Conservation (phyloP, 208 protist genomes). For the Strigomonas culicis region DNA sequence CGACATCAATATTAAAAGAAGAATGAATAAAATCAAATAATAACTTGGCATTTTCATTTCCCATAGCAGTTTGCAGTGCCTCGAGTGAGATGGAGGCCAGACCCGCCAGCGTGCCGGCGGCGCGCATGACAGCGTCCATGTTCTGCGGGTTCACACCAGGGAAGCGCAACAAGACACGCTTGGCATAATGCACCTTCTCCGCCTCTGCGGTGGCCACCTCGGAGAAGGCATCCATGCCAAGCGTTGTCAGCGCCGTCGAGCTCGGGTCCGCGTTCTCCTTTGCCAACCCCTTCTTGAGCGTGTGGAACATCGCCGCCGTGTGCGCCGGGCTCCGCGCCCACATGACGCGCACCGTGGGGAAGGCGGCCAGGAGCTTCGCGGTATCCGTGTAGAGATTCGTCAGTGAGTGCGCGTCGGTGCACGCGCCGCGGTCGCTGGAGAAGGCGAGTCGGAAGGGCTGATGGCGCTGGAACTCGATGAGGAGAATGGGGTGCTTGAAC, state of each 20-base stretch:
- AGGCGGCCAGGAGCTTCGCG: constrained; percentile 48
- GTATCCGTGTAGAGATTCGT: constrained; percentile 47
- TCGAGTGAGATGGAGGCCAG: constrained; percentile 63
- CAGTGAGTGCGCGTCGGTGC: background rate
- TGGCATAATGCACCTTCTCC: constrained; percentile 59
- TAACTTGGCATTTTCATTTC: constrained; percentile 30
- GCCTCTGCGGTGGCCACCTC: constrained; percentile 18
- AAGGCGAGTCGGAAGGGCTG: constrained; percentile 50
- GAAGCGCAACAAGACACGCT: constrained; percentile 67
- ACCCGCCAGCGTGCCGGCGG: constrained; percentile 68
- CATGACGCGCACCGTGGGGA: constrained; percentile 57
- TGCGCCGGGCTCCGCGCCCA: constrained; percentile 77
- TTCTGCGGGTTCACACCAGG: constrained; percentile 71
- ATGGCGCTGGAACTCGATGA: constrained; percentile 74
- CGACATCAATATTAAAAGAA: constrained; percentile 29
- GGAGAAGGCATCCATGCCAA: constrained; percentile 17
- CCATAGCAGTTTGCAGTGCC: constrained; percentile 49
- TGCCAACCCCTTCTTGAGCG: constrained; percentile 61
- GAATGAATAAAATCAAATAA: constrained; percentile 67
- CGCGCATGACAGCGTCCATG: constrained; percentile 51
- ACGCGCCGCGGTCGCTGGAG: background rate
- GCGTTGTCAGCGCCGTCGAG: constrained; percentile 45
- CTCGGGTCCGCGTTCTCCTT: constrained; percentile 51
- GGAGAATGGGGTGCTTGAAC: constrained; percentile 58
- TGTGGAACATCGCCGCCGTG: constrained; percentile 61